A percentile compares a stretch with the other conserved stretches of the same genome.
These are phyloP conservation scores for Colletotrichum viniferum DNA, from an alignment of 2,329 filamentous ascomycete species.

Conservation along the genomic window DNA sequence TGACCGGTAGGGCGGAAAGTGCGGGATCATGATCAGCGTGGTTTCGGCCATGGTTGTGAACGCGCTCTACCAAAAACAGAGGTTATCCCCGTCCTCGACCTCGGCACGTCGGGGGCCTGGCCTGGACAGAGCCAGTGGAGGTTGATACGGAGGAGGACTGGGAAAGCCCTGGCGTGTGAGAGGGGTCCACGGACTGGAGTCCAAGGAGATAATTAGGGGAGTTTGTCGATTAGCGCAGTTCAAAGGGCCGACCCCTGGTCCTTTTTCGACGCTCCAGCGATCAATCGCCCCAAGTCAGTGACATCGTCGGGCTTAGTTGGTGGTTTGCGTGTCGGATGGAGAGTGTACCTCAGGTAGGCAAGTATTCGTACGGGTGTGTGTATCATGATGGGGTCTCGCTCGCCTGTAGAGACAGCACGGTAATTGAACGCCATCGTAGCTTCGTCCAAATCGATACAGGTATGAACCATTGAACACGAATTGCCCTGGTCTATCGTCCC, in stretches of 20 bases:
- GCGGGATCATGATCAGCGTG: conserved; percentile 14
- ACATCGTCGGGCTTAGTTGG: not conserved
- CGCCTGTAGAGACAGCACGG: not conserved
- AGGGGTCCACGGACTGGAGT: not conserved
- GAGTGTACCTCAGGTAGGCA: not conserved
- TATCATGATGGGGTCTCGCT: not conserved
- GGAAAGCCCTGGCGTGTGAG: not conserved
- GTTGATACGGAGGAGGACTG: not conserved
- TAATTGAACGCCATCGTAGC: not conserved
- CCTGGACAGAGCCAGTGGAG: not conserved
- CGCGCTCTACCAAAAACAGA: conserved; percentile 4
- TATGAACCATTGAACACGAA: not conserved
- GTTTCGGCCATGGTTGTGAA: not conserved
- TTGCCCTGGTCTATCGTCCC: not conserved
- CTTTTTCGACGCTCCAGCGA: not conserved
- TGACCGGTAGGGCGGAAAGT: conserved; percentile 16
- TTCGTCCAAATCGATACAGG: not conserved
- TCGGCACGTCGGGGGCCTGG: not conserved
- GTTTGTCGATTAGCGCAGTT: not conserved
- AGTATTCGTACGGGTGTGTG: not conserved
- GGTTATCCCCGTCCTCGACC: conserved; percentile 3
- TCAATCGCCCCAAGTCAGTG: not conserved
- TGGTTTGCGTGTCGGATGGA: not conserved
- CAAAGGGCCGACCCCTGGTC: not conserved
- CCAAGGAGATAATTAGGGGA: not conserved